Conservation (phyloP, 2,329 filamentous ascomycete species). For the Neonectria coccinea region DNA sequence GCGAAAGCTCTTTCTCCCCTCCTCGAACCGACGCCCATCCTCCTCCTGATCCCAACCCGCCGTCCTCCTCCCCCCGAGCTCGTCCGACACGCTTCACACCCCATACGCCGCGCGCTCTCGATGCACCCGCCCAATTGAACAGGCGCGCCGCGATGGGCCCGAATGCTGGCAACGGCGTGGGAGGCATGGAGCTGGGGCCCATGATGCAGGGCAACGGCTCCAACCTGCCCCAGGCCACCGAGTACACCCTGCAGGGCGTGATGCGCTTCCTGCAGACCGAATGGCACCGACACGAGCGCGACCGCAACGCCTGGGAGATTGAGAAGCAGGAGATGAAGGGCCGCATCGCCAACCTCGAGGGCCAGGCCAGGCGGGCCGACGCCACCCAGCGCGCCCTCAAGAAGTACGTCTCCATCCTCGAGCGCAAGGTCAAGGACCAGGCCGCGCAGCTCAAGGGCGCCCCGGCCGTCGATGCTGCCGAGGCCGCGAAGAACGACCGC, state of each 20-base stretch:
- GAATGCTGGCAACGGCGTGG: slow-evolving; percentile 59
- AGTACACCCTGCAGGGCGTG: slow-evolving; percentile 78
- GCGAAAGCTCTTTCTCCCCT: background rate
- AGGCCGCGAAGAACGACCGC: slow-evolving; percentile 63
- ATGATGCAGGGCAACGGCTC: slow-evolving; percentile 60
- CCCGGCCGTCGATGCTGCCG: slow-evolving; percentile 51
- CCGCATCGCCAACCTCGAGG: slow-evolving; percentile 93
- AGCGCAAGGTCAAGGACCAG: slow-evolving; percentile 88
- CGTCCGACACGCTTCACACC: slow-evolving; percentile 39
- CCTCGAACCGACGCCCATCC: background rate
- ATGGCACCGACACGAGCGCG: slow-evolving; percentile 98
- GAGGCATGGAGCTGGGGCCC: slow-evolving; percentile 59
- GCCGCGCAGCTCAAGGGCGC: slow-evolving; percentile 73
- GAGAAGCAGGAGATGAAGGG: slow-evolving; percentile 99
- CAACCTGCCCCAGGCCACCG: slow-evolving; percentile 69
- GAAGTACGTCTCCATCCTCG: slow-evolving; percentile 90
- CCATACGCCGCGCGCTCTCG: slow-evolving; percentile 47
- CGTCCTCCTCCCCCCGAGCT: slow-evolving; percentile 36
- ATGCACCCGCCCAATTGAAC: slow-evolving; percentile 53
- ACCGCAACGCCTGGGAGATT: slow-evolving; percentile 98
- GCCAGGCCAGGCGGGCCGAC: slow-evolving; percentile 86
- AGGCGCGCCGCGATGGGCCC: slow-evolving; percentile 57
- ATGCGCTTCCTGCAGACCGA: slow-evolving; percentile 99
- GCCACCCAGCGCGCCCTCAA: slow-evolving; percentile 89
- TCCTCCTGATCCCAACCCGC: slow-evolving; percentile 25